Base-by-base conservation (phyloP, 1,139 yeast genomes). In the Saccharomycopsis hybrid region DNA sequence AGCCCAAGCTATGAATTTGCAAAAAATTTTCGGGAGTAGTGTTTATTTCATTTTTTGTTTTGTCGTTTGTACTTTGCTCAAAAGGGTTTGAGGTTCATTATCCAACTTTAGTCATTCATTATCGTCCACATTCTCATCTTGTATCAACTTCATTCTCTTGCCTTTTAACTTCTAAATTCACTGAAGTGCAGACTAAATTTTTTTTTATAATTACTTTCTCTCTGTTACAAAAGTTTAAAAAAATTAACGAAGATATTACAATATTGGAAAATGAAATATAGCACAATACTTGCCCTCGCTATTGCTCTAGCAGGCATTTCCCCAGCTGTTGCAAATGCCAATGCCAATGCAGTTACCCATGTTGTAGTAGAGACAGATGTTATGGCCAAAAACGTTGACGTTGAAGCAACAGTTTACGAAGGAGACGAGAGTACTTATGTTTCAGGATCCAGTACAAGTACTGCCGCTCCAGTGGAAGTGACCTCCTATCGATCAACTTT, bases 331-430 rank as follows among this genome's bases (percentile, higher is more conserved):
- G n/a, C n/a, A n/a, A n/a, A n/a, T n/a, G 5, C 50, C 13, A 29
- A 32, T 18, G 50, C 44, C 25, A 18, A 41, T 8, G 53, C 53
- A 2, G 28, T 29, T 8, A 50, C 53, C 29, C 42, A 44, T 13
- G 49, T 45, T 31, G 50, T 51, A 18, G 43, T 48, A 31, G 36
- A 51, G 37, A 48, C 49, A 2, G 54, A 44, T 31, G 44, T 41
- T 5, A 29, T 44, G 35, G 28, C 41, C n/a, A 36, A 48, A 33
- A 44, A 33, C 8, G 43, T 51, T 32, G 35, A 51, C 25, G 47
- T 51, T 33, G 41, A 48, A 18, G 54, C 47, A 9, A 51, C 51
- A 2, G 52, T 51, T n/a, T 47, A 47, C 24, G 43, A 40, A 11
- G 46, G 37, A 7, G 48, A 37, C 8, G 24, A 27, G 7, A 29